Conservation (phyloP, 2,329 filamentous ascomycete species). For the Dryadomyces quercus-mongolicae region DNA sequence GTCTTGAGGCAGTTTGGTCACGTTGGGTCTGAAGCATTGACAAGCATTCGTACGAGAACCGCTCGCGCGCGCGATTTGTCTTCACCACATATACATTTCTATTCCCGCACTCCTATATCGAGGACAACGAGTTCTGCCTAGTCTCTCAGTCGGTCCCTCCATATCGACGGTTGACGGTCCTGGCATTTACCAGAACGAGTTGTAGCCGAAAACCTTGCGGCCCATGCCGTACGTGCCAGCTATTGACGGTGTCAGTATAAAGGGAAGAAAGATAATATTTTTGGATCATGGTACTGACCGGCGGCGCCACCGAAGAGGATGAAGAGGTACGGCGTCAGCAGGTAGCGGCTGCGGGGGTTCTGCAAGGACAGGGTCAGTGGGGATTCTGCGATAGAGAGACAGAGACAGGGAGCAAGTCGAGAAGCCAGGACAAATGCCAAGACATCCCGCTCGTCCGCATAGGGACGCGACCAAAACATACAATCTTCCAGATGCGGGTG, state of each 20-base stretch:
- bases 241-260: slow-evolving; percentile 15
- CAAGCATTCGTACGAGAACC: no score
- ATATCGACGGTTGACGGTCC: neutral
- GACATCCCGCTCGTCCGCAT: neutral
- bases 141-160: neutral
- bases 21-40: neutral
- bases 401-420: no score
- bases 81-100: neutral
- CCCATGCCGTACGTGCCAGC: slow-evolving; percentile 58
- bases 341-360: slow-evolving; percentile 50
- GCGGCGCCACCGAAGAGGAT: slow-evolving; percentile 49
- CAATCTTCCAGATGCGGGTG: slow-evolving; percentile 66
- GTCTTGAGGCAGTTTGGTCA: no score
- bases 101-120: neutral
- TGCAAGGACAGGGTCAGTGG: no score
- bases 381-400: slow-evolving; percentile 44
- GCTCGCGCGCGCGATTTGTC: no score
- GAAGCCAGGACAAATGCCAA: neutral
- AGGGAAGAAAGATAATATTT: slow-evolving; percentile 2
- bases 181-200: slow-evolving; percentile 54
- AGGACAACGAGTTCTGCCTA: no score
- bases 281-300: slow-evolving; percentile 26
- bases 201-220: slow-evolving; percentile 65
- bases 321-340: slow-evolving; percentile 58
- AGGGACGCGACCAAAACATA: slow-evolving; percentile 21